These are phyloP conservation scores for Sambucus nigra DNA, from an alignment of 129 eudicot genomes.

Conservation along the genomic window DNA sequence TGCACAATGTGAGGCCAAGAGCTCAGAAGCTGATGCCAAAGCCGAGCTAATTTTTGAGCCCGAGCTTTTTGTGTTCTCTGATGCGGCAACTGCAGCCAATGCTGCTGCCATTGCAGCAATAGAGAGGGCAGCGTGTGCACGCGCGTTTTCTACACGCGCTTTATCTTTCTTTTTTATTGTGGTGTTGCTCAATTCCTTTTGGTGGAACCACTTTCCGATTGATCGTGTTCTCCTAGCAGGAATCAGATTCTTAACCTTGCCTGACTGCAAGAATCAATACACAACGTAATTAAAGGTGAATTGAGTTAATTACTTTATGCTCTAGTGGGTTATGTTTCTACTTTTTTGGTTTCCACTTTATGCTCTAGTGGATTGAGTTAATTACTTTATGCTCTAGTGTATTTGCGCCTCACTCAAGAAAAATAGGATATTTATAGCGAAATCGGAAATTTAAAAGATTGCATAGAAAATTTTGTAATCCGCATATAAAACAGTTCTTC, in stretches of 20 bases:
- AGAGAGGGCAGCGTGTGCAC: conserved; percentile 54
- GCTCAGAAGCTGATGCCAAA: conserved; percentile 68
- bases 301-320: no score
- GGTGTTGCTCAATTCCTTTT: conserved; percentile 14
- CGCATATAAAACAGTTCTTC: no score
- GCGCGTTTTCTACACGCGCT: conserved; percentile 54
- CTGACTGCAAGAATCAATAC: conserved; percentile 25
- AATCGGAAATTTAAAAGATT: no score
- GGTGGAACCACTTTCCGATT: conserved; percentile 53
- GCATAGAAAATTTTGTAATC: no score
- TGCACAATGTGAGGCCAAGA: conserved; percentile 69
- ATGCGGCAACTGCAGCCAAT: conserved; percentile 55
- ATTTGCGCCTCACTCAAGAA: no score
- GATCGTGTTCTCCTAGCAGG: conserved; percentile 16
- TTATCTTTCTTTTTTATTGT: conserved; percentile 58
- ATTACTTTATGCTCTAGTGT: no score
- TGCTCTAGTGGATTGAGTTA: no score
- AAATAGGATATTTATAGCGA: no score
- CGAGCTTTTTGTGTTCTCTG: conserved; percentile 22
- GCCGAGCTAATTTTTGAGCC: conserved; percentile 55
- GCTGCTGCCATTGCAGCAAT: conserved; percentile 85
- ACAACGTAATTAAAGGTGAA: neutral
- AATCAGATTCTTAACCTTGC: conserved; percentile 13
- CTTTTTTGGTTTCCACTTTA: no score
- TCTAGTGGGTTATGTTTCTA: no score